phyloP scores from a whole-genome alignment of 371 early-diverging fungal genomes.

The Mortierella sp. region DNA sequence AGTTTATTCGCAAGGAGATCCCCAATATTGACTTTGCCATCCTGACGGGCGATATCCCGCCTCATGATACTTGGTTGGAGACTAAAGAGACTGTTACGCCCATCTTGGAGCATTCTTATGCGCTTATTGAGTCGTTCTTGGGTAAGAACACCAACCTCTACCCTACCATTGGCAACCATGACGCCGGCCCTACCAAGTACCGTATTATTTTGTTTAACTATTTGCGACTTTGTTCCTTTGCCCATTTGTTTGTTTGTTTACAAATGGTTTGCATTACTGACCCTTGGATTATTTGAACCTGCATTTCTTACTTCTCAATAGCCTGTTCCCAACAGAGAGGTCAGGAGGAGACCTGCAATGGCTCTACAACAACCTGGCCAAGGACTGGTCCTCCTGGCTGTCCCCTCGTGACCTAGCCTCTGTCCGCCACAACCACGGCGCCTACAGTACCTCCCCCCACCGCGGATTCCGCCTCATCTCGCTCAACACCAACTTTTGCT shows the following conservation, averaged over 20 bases:
- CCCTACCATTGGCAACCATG: constrained; percentile 72
- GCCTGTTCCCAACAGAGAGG: not conserved
- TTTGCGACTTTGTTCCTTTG: not conserved
- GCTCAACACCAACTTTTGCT: constrained; percentile 76
- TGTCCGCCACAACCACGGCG: constrained; percentile 60
- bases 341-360: constrained; percentile 47
- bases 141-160: constrained; percentile 59
- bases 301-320: not conserved
- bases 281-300: not conserved
- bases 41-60: constrained; percentile 74
- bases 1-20: constrained; percentile 50
- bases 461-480: constrained; percentile 68
- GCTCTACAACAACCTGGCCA: constrained; percentile 63
- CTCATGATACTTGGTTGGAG: constrained; percentile 70
- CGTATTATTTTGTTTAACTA: not conserved
- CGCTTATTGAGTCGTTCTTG: constrained; percentile 57
- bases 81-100: constrained; percentile 38
- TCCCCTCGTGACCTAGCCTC: constrained; percentile 35
- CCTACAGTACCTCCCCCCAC: constrained; percentile 61
- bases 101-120: constrained; percentile 60
- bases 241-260: not conserved
- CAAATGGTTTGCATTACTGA: no score
- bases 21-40: constrained; percentile 64
- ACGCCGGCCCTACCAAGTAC: constrained; percentile 40
- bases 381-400: constrained; percentile 68